These are phyloP conservation scores for Logfia minima DNA, from an alignment of 129 eudicot genomes.

Conservation along the genomic window DNA sequence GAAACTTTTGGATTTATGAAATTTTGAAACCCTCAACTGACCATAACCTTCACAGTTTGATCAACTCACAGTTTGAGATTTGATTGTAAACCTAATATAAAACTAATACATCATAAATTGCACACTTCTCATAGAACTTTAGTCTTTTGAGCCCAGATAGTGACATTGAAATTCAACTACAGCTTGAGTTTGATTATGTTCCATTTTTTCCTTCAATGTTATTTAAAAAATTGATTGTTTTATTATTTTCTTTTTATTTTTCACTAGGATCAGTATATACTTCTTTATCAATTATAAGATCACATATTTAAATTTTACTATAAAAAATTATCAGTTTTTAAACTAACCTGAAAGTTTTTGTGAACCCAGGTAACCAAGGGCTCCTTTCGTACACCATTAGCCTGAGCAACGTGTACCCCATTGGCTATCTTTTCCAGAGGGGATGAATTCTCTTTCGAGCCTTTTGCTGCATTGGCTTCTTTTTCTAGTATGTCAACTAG, in stretches of 20 bases:
- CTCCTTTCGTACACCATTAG: constrained; percentile 59
- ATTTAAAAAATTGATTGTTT: not conserved
- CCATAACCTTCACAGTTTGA: not conserved
- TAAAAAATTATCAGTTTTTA: not conserved
- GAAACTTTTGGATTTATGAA: not conserved
- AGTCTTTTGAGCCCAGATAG: not conserved
- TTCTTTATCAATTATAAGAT: no score
- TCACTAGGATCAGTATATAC: not conserved
- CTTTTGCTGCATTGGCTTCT: constrained; percentile 53
- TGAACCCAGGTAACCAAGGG: constrained; percentile 90
- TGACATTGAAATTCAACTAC: not conserved
- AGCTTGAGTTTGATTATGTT: not conserved
- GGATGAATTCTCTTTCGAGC: constrained; percentile 42
- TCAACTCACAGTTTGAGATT: constrained; percentile 2
- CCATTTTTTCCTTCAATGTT: not conserved
- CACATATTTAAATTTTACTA: not conserved
- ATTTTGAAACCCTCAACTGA: not conserved
- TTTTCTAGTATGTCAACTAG: constrained; percentile 88
- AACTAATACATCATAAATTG: not conserved
- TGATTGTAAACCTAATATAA: not conserved
- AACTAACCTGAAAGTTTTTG: constrained; percentile 75
- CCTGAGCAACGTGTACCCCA: constrained; percentile 48
- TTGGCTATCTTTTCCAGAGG: constrained; percentile 60
- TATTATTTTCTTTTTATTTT: no score
- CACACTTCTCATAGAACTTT: not conserved